Evolutionary conservation across 2,329 filamentous ascomycete species (phyloP), one percentile per base, ranked within the genome.

Genomic region (Orbilia blumenaviensis): DNA sequence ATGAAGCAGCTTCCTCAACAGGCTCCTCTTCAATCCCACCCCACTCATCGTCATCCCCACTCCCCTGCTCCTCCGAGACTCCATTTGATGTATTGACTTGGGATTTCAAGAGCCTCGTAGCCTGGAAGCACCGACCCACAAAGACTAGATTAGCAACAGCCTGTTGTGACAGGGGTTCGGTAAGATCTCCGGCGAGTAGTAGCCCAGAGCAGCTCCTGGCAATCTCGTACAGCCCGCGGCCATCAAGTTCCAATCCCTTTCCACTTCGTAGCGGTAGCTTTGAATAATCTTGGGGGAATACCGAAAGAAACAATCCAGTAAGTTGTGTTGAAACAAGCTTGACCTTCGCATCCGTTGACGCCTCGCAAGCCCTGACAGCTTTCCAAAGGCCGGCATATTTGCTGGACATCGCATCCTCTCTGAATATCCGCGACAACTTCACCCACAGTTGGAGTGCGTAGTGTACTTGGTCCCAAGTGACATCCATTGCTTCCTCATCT

Each of bases 131-230:
- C 75, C 86, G 88, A 44, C 90, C 92, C 0, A 99, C 85, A 85
- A 96, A 96, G 38, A 94, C 86, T 36, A 97, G 85, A 78, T 97
- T 93, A 78, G 93, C 91, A 2, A 92, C 89, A 10, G 89, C 89
- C 81, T 96, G 92, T 44, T 88, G 86, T 0, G 92, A 92, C n/a
- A 98, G 85, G 8, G 89, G 86, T 80, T 95, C 90, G 14, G 90
- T 89, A 6, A 94, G 82, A 61, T 87, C 87, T 0, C 87, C 86
- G 0, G 88, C 88, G 54, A 88, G 88, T 48, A 97, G 84, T 52
- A 86, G 76, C 85, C 82, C 75, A 89, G 76, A 86, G 88, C 82
- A 86, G 87, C 81, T 84, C 88, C 83, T 84, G 83, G 83, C 86
- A 23, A 89, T 81, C 52, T 86, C 83, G 14, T 88, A 83, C 84